These are phyloP conservation scores for Paracamarosporium sp. DNA, from an alignment of 2,329 filamentous ascomycete genomes.

Conservation along the genomic window DNA sequence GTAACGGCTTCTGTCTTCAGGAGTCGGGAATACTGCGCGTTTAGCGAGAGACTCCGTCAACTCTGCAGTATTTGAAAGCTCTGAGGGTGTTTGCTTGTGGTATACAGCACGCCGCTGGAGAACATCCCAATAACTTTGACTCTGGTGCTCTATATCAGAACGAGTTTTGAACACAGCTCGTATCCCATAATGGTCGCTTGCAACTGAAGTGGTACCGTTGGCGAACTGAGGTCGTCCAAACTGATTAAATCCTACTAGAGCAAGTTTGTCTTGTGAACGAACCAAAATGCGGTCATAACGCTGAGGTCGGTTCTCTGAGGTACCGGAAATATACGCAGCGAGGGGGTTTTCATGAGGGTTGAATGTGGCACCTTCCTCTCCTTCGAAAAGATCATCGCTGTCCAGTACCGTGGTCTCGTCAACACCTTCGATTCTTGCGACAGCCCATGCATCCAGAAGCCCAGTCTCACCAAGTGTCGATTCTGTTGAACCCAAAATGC, in stretches of 20 bases:
- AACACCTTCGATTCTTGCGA: conserved; percentile 53
- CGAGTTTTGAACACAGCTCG: conserved; percentile 43
- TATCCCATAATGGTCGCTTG: conserved; percentile 64
- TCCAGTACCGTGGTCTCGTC: conserved; percentile 44
- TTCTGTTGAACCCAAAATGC: conserved; percentile 57
- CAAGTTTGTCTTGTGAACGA: conserved; percentile 50
- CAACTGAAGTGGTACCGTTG: conserved; percentile 22
- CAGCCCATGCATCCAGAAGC: conserved; percentile 61
- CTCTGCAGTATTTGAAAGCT: conserved; percentile 14
- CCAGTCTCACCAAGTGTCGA: conserved; percentile 52
- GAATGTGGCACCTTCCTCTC: conserved; percentile 71
- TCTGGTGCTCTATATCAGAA: neutral
- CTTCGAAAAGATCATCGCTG: conserved; percentile 54
- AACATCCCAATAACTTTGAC: conserved; percentile 1
- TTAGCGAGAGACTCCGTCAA: conserved; percentile 21
- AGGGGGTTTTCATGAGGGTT: conserved; percentile 65
- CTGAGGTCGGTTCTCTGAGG: conserved; percentile 67
- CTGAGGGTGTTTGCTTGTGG: conserved; percentile 14
- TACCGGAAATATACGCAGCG: conserved; percentile 61
- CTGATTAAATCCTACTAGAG: conserved; percentile 59
- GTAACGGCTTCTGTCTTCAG: conserved; percentile 52
- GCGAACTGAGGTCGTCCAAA: conserved; percentile 58
- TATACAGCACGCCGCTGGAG: conserved; percentile 17
- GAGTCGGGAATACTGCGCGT: conserved; percentile 54
- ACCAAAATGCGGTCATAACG: conserved; percentile 70